These are phyloP conservation scores for Botryotinia globosa DNA, from an alignment of 2,329 filamentous ascomycete genomes.

Conservation along the genomic window DNA sequence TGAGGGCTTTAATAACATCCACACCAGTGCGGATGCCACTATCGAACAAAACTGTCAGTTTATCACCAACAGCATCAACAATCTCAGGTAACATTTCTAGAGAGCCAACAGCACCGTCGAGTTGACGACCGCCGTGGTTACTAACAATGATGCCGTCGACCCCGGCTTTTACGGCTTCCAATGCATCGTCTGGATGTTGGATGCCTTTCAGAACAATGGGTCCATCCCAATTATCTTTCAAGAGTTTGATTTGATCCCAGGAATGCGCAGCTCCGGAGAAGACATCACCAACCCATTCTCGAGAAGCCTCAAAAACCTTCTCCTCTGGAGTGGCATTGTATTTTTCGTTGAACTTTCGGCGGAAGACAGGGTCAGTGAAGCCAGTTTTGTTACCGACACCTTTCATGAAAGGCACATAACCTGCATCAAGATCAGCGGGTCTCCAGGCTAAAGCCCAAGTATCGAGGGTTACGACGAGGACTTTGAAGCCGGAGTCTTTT, in stretches of 20 bases:
- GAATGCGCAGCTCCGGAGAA: constrained; percentile 53
- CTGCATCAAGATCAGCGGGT: constrained; percentile 63
- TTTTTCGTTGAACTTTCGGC: constrained; percentile 53
- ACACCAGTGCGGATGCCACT: constrained; percentile 54
- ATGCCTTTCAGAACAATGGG: constrained; percentile 63
- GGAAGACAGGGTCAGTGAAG: constrained; percentile 66
- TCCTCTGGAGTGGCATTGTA: constrained; percentile 44
- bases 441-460: constrained; percentile 69
- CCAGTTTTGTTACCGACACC: constrained; percentile 60
- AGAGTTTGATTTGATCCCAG: constrained; percentile 60
- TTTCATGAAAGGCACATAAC: constrained; percentile 58
- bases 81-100: constrained; percentile 59
- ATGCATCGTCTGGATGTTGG: constrained; percentile 48
- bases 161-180: constrained; percentile 45
- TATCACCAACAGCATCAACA: constrained; percentile 58
- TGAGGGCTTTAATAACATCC: constrained; percentile 57
- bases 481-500: constrained; percentile 58
- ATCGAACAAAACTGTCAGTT: constrained; percentile 61
- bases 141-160: constrained; percentile 53
- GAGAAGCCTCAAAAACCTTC: constrained; percentile 49
- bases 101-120: constrained; percentile 53
- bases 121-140: constrained; percentile 57
- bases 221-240: constrained; percentile 60
- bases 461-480: constrained; percentile 70
- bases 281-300: constrained; percentile 51